These are phyloP conservation scores for Deuterostichococcus epilithicus DNA, from an alignment of 139 green algal species.

Conservation along the genomic window DNA sequence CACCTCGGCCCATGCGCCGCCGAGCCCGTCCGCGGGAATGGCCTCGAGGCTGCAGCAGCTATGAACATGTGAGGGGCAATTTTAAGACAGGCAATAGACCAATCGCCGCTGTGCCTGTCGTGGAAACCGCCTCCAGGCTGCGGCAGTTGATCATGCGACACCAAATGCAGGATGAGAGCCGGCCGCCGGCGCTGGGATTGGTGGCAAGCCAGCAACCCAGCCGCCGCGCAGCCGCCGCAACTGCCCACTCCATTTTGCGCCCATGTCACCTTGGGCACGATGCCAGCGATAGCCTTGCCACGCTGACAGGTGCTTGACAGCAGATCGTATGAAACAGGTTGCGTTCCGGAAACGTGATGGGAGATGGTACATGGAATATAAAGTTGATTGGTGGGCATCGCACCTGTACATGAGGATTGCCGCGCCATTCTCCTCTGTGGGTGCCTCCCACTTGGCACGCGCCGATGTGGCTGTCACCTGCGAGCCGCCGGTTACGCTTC, in stretches of 20 bases:
- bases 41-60: background rate
- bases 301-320: background rate
- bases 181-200: background rate
- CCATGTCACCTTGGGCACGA: no score
- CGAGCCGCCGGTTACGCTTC: no score
- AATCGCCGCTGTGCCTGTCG: no score
- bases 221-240: background rate
- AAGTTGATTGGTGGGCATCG: background rate
- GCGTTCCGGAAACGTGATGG: background rate
- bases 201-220: background rate
- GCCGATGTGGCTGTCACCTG: conserved; percentile 26
- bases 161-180: background rate
- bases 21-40: background rate
- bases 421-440: conserved; percentile 44
- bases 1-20: conserved; percentile 15
- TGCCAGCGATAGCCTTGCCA: background rate
- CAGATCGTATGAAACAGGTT: conserved; percentile 23
- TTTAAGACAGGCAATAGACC: no score
- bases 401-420: conserved; percentile 33
- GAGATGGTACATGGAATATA: background rate
- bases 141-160: no score
- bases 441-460: conserved; percentile 39
- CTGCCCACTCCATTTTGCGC: background rate
- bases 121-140: background rate
- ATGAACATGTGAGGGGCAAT: no score